A percentile compares a stretch with the other conserved stretches of the same genome.
Conservation (phyloP, 2,329 filamentous ascomycete genomes). For the Geosmithia putterillii region DNA sequence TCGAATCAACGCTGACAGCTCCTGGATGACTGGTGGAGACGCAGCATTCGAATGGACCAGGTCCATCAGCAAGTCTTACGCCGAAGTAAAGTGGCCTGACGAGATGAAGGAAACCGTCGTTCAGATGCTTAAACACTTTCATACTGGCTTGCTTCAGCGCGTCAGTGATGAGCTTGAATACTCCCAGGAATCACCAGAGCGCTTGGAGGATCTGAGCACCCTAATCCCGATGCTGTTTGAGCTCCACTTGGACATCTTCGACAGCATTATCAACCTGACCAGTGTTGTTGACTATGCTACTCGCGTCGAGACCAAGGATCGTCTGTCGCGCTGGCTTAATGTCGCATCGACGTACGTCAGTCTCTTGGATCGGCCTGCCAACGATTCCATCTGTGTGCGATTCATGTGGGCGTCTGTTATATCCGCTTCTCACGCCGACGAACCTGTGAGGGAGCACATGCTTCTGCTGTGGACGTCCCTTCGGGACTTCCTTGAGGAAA, state of each 20-base stretch:
- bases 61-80: constrained; percentile 36
- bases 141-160: constrained; percentile 37
- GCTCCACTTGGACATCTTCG: constrained; percentile 48
- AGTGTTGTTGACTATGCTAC: constrained; percentile 37
- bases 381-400: constrained; percentile 31
- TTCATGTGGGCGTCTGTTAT: constrained; percentile 47
- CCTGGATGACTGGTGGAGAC: constrained; percentile 43
- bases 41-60: constrained; percentile 47
- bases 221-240: constrained; percentile 49
- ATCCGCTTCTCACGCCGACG: constrained; percentile 36
- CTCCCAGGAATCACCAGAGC: constrained; percentile 9
- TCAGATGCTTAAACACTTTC: constrained; percentile 40
- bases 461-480: constrained; percentile 47
- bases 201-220: constrained; percentile 21
- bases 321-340: constrained; percentile 39
- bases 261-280: constrained; percentile 43
- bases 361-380: constrained; percentile 16
- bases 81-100: constrained; percentile 44
- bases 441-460: constrained; percentile 42
- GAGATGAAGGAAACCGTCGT: constrained; percentile 43
- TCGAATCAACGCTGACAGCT: constrained; percentile 24
- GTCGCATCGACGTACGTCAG: constrained; percentile 33
- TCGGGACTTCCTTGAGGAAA: constrained; percentile 34
- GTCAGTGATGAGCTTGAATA: constrained; percentile 28
- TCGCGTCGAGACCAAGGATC: constrained; percentile 34